These are phyloP conservation scores for Mortierella antarctica DNA, from an alignment of 192 early-diverging fungal species.

Conservation along the genomic window DNA sequence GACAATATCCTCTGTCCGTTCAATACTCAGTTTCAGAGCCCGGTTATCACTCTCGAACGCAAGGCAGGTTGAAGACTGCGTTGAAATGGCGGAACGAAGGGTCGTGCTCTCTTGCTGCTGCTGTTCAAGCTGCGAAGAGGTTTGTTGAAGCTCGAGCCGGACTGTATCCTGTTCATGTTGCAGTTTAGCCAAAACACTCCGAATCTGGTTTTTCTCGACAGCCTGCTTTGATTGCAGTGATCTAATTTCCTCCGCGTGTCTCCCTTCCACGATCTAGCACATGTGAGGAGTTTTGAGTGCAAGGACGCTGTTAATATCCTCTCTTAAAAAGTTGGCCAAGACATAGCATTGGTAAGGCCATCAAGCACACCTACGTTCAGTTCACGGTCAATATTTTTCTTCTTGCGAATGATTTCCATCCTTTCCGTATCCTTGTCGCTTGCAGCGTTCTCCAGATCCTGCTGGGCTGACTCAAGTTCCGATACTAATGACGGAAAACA, in stretches of 20 bases:
- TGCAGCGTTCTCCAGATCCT: too few relatives aligned
- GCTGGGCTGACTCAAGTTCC: too few relatives aligned
- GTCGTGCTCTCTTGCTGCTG: background rate
- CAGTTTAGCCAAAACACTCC: background rate
- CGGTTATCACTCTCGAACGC: slow-evolving; percentile 6
- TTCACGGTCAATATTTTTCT: too few relatives aligned
- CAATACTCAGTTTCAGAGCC: slow-evolving; percentile 2
- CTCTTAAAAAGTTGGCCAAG: too few relatives aligned
- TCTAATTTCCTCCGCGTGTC: background rate
- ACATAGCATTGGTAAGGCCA: too few relatives aligned
- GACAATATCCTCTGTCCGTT: background rate
- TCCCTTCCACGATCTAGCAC: background rate
- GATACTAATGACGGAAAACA: too few relatives aligned
- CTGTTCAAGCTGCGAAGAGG: background rate
- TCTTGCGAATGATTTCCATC: too few relatives aligned
- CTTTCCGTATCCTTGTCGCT: too few relatives aligned
- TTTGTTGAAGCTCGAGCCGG: background rate
- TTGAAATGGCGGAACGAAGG: slow-evolving; percentile 6
- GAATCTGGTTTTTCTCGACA: background rate
- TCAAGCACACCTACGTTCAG: too few relatives aligned
- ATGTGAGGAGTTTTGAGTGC: background rate
- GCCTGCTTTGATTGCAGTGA: background rate
- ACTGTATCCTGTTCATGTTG: background rate
- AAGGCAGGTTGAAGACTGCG: background rate
- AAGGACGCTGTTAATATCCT: too few relatives aligned